Evolutionary conservation across 768 basidiomycete species (phyloP), one percentile per base, ranked within the genome.

Genomic region (Auriscalpium microsporum): DNA sequence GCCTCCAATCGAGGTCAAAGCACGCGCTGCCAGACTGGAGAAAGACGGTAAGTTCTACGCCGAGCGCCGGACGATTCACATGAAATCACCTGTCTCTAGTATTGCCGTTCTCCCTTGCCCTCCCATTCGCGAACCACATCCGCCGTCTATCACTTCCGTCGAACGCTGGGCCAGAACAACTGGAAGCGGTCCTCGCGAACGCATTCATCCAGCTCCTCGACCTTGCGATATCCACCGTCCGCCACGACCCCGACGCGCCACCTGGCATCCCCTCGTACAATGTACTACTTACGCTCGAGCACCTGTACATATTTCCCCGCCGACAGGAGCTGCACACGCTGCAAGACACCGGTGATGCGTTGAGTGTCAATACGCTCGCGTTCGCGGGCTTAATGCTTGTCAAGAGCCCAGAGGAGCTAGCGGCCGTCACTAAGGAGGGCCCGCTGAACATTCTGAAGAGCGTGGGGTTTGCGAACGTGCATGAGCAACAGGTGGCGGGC

Each of bases 331-430:
- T 67, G n/a, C 78, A 86, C 67, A 68, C 63, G 10, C 69, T 87
- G 5, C 58, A 69, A 52, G 75, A 73, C 50, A 79, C 79, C 2
- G 80, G 81, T n/a, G 78, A 81, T 36, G 57, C 69, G 53, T 64
- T 97, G 28, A 80, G 81, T 63, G 75, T 97, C 45, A 96, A 97
- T 68, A 79, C 94, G 46, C 76, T 96, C 48, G 94, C 90, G 13
- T 96, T 87, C 66, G 88, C 91, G 8, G 94, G 94, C 1, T 82
- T 90, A 84, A 63, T 96, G 58, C 79, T 96, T 53, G 91, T 90
- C 23, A 91, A 87, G 73, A 91, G 86, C 59, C 81, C 87, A 53
- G 76, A 76, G 17, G 91, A 94, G 70, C 67, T 91, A 50, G 80
- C 83, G 54, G 79, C 76, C 2, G 77, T 96, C 44, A 80, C 80